These are phyloP conservation scores for Spinacia oleracea DNA, from an alignment of 179 eudicot genomes.

Conservation along the genomic window DNA sequence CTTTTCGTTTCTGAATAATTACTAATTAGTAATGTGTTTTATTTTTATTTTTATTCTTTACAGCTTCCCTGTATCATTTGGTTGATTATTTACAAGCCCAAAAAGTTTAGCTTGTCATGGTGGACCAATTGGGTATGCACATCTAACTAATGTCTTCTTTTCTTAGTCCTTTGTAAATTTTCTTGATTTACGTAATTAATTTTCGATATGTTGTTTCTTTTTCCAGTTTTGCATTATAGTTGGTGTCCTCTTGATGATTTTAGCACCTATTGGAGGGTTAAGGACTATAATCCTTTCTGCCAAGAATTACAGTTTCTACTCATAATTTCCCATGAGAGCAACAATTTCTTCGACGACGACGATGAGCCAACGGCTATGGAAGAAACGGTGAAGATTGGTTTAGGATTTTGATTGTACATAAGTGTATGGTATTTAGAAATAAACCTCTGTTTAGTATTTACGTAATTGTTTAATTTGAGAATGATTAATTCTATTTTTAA, in stretches of 20 bases:
- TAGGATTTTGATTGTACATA: conserved; percentile 16
- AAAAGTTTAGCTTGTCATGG: conserved; percentile 51
- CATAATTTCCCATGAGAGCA: conserved; percentile 21
- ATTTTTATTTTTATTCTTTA: conserved; percentile 11
- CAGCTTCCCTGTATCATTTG: conserved; percentile 65
- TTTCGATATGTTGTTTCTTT: no score
- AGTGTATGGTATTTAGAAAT: no score
- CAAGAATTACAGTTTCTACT: conserved; percentile 35
- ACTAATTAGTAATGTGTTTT: no score
- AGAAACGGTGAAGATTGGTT: not conserved
- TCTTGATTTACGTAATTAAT: no score
- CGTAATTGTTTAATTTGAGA: no score
- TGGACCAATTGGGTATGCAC: conserved; percentile 45
- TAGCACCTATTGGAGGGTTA: conserved; percentile 45
- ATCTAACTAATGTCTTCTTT: no score
- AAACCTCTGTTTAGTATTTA: no score
- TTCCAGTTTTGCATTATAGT: conserved; percentile 30
- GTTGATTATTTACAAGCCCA: conserved; percentile 50
- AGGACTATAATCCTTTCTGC: conserved; percentile 33
- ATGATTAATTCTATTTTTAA: no score
- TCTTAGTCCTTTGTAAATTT: no score
- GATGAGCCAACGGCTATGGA: not conserved
- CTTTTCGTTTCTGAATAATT: no score
- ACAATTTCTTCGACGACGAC: not conserved
- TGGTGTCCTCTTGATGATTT: conserved; percentile 37